Evolutionary conservation across 805 yeast species (phyloP), one percentile per base, ranked within the genome.

Genomic region (Ogataea neopini): DNA sequence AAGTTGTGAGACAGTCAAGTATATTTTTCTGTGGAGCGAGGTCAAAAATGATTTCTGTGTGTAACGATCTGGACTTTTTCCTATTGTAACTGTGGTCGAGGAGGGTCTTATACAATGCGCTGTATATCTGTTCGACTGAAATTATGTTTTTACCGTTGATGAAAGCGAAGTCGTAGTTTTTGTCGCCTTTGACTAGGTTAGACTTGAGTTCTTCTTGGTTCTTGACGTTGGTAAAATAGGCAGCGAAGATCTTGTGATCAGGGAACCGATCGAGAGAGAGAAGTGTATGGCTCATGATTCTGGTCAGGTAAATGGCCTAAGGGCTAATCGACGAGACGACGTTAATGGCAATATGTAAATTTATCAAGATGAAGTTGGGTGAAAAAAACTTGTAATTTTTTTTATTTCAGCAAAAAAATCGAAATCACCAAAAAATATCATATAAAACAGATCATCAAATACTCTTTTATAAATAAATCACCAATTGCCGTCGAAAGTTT

Each of bases 21-120:
- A 84, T 83, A 60, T 85, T 86, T 55, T 81, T 83, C 6, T 80
- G 75, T 1, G 92, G 88, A 1, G 90, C 80, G 49, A 88, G 68
- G 48, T 82, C 78, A 58, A 83, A 78, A 19, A 87, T 76, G 33
- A 85, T 71, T 58, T 88, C 96, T 0, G 94, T 82, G 59, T 86
- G 86, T 26, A 88, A 56, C 0, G 82, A 75, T 54, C 76, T 81
- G 8, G 96, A 83, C 53, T 83, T 75, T 71, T 79, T 72, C 17
- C 65, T 72, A 11, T 71, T 77, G 30, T 71, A 69, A 1, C 61
- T 61, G 19, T 63, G 56, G 61, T 86, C 90, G 11, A 74, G 63
- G 2, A 87, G 56, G 2, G 88, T 78, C 53, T 83, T 76, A 60
- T 84, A 80, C 1, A 83, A 63, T 1, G 88, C 82, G 40, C 83